Percentiles rank a stretch among this genome's conserved stretches.
phyloP scores from a whole-genome alignment of 2,329 filamentous ascomycete species.

The Laburnicola sp. region DNA sequence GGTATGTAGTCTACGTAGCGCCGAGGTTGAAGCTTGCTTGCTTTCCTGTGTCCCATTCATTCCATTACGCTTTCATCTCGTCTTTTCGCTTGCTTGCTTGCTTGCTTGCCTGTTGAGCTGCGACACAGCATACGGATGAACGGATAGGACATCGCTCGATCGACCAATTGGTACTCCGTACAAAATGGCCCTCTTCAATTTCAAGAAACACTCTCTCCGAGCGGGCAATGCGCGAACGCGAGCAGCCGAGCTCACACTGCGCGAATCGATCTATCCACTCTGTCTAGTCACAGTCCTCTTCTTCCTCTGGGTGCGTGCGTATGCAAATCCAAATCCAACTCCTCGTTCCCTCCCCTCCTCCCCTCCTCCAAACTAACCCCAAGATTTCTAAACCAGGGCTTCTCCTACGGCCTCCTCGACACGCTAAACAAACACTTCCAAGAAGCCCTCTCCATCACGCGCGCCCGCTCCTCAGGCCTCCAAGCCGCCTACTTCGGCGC shows the following conservation, averaged over 20 bases:
- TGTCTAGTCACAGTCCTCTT: conserved; percentile 67
- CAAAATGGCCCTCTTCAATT: conserved; percentile 39
- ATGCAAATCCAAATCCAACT: background rate
- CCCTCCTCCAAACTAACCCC: background rate
- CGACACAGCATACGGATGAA: too few relatives aligned
- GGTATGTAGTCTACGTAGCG: too few relatives aligned
- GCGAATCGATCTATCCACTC: conserved; percentile 68
- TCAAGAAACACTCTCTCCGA: conserved; percentile 35
- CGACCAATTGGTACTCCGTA: too few relatives aligned
- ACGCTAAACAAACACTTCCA: conserved; percentile 57
- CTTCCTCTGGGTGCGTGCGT: conserved; percentile 60
- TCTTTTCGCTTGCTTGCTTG: background rate
- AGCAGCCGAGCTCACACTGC: conserved; percentile 65
- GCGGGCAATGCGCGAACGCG: conserved; percentile 51
- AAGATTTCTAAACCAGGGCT: conserved; percentile 43
- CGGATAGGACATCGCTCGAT: too few relatives aligned
- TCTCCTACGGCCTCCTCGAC: conserved; percentile 61
- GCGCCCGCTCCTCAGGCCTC: conserved; percentile 50
- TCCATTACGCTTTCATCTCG: background rate
- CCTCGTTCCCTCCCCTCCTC: background rate
- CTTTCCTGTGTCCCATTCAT: background rate
- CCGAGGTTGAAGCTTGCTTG: background rate
- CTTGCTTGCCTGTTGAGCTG: too few relatives aligned
- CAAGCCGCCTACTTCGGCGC: conserved; percentile 56
- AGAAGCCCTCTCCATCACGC: conserved; percentile 48